Percentiles rank a stretch among this genome's conserved stretches.
Conservation (phyloP, 345 rosid species). For the Balakata baccata region DNA sequence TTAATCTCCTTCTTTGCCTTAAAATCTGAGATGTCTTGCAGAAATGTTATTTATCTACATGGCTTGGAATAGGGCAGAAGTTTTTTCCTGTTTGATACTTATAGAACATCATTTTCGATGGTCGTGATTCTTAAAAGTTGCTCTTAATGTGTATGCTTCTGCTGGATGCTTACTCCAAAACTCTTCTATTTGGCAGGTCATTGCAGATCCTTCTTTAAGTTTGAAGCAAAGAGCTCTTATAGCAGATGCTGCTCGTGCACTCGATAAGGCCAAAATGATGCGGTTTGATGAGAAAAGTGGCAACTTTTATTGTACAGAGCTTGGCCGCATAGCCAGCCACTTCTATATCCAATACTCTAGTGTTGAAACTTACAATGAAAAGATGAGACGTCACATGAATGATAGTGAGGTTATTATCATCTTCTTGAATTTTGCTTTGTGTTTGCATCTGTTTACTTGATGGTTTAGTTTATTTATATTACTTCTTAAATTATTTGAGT, state of each 20-base stretch:
- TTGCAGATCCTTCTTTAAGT: constrained; percentile 84
- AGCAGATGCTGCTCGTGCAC: constrained; percentile 94
- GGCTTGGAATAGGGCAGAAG: not conserved
- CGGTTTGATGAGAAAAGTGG: constrained; percentile 98
- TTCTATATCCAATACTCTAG: constrained; percentile 95
- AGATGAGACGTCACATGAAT: constrained; percentile 88
- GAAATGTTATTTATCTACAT: not conserved
- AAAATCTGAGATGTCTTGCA: not conserved
- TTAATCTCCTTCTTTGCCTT: not conserved
- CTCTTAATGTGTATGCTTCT: constrained; percentile 1
- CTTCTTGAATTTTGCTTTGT: not conserved
- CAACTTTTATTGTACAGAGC: constrained; percentile 94
- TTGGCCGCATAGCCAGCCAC: constrained; percentile 98
- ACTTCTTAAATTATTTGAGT: constrained; percentile 9
- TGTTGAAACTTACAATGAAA: constrained; percentile 95
- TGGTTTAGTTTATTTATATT: constrained; percentile 11
- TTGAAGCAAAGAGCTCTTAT: constrained; percentile 85
- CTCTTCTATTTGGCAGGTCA: constrained; percentile 47
- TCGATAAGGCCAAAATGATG: constrained; percentile 99
- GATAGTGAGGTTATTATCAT: constrained; percentile 72
- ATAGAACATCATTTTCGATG: constrained; percentile 2
- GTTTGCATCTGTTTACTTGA: constrained; percentile 18
- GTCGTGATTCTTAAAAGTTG: constrained; percentile 12
- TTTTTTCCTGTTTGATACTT: not conserved
- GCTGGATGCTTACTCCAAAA: not conserved